phyloP scores from a whole-genome alignment of 768 basidiomycete species.

The Rhodotorula paludigena region DNA sequence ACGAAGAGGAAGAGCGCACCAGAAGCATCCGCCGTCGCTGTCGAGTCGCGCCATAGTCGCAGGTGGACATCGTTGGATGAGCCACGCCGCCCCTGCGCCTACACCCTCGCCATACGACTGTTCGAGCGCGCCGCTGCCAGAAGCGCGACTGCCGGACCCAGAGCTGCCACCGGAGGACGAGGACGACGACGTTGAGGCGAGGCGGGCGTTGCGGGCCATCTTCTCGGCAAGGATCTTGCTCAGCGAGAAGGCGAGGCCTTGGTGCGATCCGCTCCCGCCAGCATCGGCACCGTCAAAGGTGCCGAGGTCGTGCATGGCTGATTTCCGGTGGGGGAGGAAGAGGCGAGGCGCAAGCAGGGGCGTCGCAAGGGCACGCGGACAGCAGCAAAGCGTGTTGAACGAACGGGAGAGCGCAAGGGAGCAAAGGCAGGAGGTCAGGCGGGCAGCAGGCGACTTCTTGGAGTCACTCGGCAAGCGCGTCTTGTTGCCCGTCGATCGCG shows the following conservation, averaged over 20 bases:
- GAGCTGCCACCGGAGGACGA: background rate
- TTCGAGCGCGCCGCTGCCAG: too few species aligned
- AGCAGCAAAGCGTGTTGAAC: too few species aligned
- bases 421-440: too few species aligned
- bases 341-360: too few species aligned
- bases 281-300: too few species aligned
- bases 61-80: constrained; percentile 3
- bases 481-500: too few species aligned
- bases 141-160: background rate
- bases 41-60: constrained; percentile 17
- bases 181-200: background rate
- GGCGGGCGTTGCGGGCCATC: background rate
- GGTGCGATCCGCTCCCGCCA: background rate
- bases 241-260: constrained; percentile 22
- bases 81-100: constrained; percentile 1
- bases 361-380: too few species aligned
- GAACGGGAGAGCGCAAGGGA: too few species aligned
- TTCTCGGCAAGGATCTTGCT: constrained; percentile 10
- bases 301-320: too few species aligned
- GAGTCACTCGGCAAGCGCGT: too few species aligned
- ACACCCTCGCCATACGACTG: too few species aligned
- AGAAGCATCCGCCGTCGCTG: constrained; percentile 11
- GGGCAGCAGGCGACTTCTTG: too few species aligned
- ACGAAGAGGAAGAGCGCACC: background rate
- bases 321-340: background rate